Evolutionary conservation across 208 protist species (phyloP), one percentile per base, ranked within the genome.

Genomic region (Wallacemonas rigidus): DNA sequence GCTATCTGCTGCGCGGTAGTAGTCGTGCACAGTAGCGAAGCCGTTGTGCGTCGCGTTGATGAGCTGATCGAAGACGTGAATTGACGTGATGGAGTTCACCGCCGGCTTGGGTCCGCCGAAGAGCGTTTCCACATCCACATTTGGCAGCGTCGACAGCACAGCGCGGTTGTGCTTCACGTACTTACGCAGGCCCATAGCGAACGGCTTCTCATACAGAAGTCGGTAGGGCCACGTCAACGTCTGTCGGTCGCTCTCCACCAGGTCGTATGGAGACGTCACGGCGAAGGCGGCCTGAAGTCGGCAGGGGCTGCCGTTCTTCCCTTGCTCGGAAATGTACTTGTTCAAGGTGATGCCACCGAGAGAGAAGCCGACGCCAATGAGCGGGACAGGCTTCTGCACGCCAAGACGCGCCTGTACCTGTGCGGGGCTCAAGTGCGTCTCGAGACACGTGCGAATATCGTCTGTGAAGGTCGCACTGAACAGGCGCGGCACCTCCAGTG

Each of bases 391-490:
- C 26, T 72, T 2, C 11, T 4, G 44, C 6, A 43, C 36, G 63
- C 58, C 36, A 4, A 89, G 50, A 3, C 77, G 69, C 50, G 56
- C 54, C 65, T 77, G 73, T 56, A 87, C 74, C 74, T 80, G 55
- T 62, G 14, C 60, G 3, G 69, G 62, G 9, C 11, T 75, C 14
- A 90, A 67, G 17, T 80, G 65, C 39, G 54, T 58, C 11, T 74
- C 51, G 57, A 88, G 60, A 26, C 74, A 69, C 71, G 79, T 41
- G 9, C 86, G 82, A 36, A 88, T 78, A 65, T 91, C 86, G 2
- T 69, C 73, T 35, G 86, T 91, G 68, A 82, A 86, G 61, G 77
- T 81, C 38, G 75, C 82, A 54, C 74, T 77, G 53, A 91, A 85
- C 12, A 91, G 69, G 2, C 72, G 77, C 45, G 86, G 77, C 48